A percentile compares a stretch with the other conserved stretches of the same genome.
These are phyloP conservation scores for Pulveroboletus frians DNA, from an alignment of 768 basidiomycete species.

Conservation along the genomic window DNA sequence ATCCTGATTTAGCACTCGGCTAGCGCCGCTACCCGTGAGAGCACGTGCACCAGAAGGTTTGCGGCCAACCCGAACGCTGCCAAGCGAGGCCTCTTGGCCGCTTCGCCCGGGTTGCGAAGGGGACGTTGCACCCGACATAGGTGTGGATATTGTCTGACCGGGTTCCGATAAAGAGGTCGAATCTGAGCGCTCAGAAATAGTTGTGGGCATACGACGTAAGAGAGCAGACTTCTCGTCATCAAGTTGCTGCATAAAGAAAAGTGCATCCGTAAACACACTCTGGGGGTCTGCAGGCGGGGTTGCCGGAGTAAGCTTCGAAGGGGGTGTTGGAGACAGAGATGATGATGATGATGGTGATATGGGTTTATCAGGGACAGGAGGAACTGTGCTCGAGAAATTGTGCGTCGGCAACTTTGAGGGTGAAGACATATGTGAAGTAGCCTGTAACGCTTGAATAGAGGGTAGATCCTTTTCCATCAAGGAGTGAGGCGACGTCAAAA, in stretches of 20 bases:
- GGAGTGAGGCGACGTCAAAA: slow-evolving; percentile 36
- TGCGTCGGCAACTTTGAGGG: slow-evolving; percentile 14
- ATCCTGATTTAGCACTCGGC: slow-evolving; percentile 37
- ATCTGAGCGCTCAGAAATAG: slow-evolving; percentile 42
- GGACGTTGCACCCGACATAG: slow-evolving; percentile 22
- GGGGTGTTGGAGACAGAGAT: slow-evolving; percentile 21
- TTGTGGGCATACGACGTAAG: slow-evolving; percentile 40
- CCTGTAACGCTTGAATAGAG: slow-evolving; percentile 30
- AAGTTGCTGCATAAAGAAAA: slow-evolving; percentile 66
- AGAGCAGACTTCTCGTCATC: slow-evolving; percentile 34
- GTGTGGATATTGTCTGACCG: slow-evolving; percentile 10
- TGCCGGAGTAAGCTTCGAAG: slow-evolving; percentile 23
- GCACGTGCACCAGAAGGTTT: slow-evolving; percentile 86
- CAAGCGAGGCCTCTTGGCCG: slow-evolving; percentile 33
- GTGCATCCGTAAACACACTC: slow-evolving; percentile 48
- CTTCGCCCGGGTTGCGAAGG: slow-evolving; percentile 18
- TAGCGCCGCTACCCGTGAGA: slow-evolving; percentile 29
- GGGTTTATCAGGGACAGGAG: slow-evolving; percentile 27
- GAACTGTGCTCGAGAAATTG: slow-evolving; percentile 13
- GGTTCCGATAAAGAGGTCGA: slow-evolving; percentile 30
- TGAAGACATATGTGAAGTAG: slow-evolving; percentile 7
- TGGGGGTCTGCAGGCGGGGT: slow-evolving; percentile 23
- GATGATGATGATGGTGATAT: slow-evolving; percentile 12
- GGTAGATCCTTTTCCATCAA: slow-evolving; percentile 30
- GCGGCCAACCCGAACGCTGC: slow-evolving; percentile 46